Evolutionary conservation across 1,139 yeast species (phyloP).

Genomic region (Wickerhamomyces sp.): DNA sequence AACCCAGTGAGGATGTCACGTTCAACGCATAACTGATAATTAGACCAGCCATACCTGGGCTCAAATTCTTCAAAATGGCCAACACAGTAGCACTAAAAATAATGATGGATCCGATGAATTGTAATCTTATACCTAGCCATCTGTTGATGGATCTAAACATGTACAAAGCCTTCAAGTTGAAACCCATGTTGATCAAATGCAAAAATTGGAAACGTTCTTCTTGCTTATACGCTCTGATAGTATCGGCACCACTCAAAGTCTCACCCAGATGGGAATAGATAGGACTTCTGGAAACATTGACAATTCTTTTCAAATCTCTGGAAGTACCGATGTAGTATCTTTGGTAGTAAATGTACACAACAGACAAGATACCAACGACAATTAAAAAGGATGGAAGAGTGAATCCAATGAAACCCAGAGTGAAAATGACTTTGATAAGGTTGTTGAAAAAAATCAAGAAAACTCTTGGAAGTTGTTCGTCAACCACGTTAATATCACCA

Average conservation of each 20-base stretch:
- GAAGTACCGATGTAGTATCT: conserved; percentile 46
- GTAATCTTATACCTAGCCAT: conserved; percentile 70
- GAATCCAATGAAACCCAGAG: conserved; percentile 44
- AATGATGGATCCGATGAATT: conserved; percentile 61
- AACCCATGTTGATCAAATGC: conserved; percentile 57
- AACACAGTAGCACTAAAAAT: conserved; percentile 55
- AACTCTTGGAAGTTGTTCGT: conserved; percentile 43
- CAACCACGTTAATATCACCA: conserved; percentile 63
- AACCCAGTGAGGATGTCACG: conserved; percentile 53
- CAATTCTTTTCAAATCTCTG: conserved; percentile 51
- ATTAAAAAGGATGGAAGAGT: conserved; percentile 47
- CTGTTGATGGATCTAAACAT: conserved; percentile 55
- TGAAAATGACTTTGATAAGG: conserved; percentile 39
- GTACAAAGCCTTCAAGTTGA: conserved; percentile 55
- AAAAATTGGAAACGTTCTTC: conserved; percentile 46
- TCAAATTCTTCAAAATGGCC: conserved; percentile 46
- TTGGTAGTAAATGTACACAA: conserved; percentile 49
- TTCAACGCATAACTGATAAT: conserved; percentile 67
- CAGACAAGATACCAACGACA: conserved; percentile 36
- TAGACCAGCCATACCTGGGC: conserved; percentile 70
- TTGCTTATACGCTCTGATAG: conserved; percentile 53
- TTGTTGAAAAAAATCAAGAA: conserved; percentile 41
- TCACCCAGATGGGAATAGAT: conserved; percentile 63
- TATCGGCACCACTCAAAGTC: conserved; percentile 54
- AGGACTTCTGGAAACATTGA: conserved; percentile 50